Percentiles rank a stretch among this genome's conserved stretches.
These are phyloP conservation scores for Auriculariales sp. DNA, from an alignment of 768 basidiomycete species.

Conservation along the genomic window DNA sequence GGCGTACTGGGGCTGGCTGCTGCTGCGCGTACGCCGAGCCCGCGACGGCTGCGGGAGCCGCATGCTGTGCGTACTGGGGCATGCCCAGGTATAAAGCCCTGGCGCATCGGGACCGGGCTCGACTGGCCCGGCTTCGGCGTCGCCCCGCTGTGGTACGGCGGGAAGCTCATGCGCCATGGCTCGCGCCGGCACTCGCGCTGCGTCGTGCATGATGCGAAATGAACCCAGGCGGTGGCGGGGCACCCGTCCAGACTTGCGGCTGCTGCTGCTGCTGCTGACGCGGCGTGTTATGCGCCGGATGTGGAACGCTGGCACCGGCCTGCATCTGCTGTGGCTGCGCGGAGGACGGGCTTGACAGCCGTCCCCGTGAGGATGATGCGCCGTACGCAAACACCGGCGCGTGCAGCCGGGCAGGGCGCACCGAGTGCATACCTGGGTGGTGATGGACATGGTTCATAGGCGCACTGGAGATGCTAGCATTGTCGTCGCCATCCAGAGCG, in stretches of 20 bases:
- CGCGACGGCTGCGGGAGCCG: background rate
- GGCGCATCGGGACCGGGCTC: no score
- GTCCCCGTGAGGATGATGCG: no score
- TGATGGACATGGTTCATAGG: background rate
- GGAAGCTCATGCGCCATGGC: background rate
- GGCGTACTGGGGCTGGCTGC: background rate
- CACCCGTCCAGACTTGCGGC: background rate
- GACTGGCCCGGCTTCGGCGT: background rate
- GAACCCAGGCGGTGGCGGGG: background rate
- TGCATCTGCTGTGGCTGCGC: background rate
- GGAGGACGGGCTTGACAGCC: no score
- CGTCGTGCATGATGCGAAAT: background rate
- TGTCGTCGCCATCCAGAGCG: background rate
- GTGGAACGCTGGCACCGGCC: no score
- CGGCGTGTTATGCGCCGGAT: no score
- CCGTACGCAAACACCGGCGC: no score
- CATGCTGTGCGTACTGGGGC: no score
- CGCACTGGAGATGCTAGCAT: background rate
- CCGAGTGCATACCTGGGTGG: background rate
- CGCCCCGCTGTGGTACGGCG: background rate
- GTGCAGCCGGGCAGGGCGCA: no score
- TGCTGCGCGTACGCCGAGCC: background rate
- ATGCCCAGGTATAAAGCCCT: no score
- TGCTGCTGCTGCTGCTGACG: no score
- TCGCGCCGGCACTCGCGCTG: conserved; percentile 1